A percentile compares a stretch with the other conserved stretches of the same genome.
Evolutionary conservation across 106 monocot genomes (phyloP).

Genomic region (Dioscorea dumetorum): DNA sequence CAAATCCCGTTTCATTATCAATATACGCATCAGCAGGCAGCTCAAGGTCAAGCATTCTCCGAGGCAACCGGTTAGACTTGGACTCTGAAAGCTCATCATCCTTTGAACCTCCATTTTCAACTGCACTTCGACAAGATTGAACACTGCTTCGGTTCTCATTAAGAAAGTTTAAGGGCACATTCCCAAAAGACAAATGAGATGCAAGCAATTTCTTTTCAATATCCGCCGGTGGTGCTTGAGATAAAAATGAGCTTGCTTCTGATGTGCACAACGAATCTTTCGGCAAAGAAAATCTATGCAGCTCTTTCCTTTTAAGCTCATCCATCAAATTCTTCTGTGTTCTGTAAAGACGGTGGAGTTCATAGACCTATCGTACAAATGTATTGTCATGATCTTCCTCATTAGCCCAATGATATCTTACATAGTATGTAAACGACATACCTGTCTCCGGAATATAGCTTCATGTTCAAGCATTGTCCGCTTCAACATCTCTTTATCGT

Average conservation of each 20-base stretch:
- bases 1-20: constrained; percentile 11
- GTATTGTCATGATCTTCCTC: background rate
- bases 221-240: constrained; percentile 6
- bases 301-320: constrained; percentile 24
- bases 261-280: background rate
- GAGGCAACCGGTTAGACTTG: constrained; percentile 1
- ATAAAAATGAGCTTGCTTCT: constrained; percentile 14
- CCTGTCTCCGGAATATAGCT: constrained; percentile 82
- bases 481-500: constrained; percentile 71
- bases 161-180: constrained; percentile 1
- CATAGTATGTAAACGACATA: constrained; percentile 1
- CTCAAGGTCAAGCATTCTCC: constrained; percentile 36
- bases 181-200: constrained; percentile 5
- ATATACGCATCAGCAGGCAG: constrained; percentile 49
- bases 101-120: constrained; percentile 8
- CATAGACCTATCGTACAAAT: constrained; percentile 39
- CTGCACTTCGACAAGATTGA: background rate
- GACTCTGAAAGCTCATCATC: background rate
- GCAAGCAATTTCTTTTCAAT: constrained; percentile 13
- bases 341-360: constrained; percentile 61
- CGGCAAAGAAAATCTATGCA: constrained; percentile 3
- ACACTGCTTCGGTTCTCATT: background rate
- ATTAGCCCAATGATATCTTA: too few relatives aligned
- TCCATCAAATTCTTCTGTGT: constrained; percentile 62
- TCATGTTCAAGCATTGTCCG: constrained; percentile 87